A percentile compares a stretch with the other conserved stretches of the same genome.
phyloP scores from a whole-genome alignment of 2,329 filamentous ascomycete genomes.

The Lachnellula occidentalis region DNA sequence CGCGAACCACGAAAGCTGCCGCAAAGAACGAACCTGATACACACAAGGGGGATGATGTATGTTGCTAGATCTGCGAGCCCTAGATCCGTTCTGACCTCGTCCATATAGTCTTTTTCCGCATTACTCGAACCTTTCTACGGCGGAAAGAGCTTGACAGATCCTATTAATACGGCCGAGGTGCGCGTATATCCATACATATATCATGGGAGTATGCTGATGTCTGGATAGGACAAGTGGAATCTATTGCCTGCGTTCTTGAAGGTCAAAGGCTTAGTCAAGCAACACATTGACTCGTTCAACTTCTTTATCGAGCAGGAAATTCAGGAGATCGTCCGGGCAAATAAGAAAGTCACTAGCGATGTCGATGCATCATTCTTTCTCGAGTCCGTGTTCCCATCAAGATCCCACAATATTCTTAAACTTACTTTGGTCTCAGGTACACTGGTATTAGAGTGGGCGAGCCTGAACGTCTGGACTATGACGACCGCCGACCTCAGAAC shows the following conservation, averaged over 20 bases:
- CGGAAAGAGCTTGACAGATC: constrained; percentile 60
- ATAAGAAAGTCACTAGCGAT: constrained; percentile 83
- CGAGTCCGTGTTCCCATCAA: constrained; percentile 43
- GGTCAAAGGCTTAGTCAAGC: constrained; percentile 91
- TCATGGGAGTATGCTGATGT: too few relatives aligned
- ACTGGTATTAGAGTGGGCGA: constrained; percentile 82
- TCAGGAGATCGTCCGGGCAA: constrained; percentile 92
- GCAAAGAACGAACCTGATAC: constrained; percentile 14
- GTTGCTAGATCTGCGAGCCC: background rate
- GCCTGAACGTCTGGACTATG: constrained; percentile 73
- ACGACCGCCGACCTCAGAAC: constrained; percentile 62
- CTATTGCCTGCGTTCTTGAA: constrained; percentile 95
- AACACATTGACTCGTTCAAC: constrained; percentile 88
- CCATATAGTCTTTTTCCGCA: constrained; percentile 48
- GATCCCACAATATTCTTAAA: background rate
- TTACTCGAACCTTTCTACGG: constrained; percentile 66
- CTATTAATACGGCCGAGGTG: constrained; percentile 57
- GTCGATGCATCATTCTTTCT: constrained; percentile 90
- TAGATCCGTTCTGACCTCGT: constrained; percentile 3
- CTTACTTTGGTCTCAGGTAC: constrained; percentile 41
- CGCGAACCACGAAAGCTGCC: constrained; percentile 15
- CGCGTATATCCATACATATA: background rate
- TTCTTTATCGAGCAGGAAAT: constrained; percentile 96
- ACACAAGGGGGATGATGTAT: constrained; percentile 25
- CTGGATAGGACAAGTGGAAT: constrained; percentile 83